Evolutionary conservation across 1,139 yeast genomes (phyloP).

Genomic region (Sugiyamaella neomexicana): DNA sequence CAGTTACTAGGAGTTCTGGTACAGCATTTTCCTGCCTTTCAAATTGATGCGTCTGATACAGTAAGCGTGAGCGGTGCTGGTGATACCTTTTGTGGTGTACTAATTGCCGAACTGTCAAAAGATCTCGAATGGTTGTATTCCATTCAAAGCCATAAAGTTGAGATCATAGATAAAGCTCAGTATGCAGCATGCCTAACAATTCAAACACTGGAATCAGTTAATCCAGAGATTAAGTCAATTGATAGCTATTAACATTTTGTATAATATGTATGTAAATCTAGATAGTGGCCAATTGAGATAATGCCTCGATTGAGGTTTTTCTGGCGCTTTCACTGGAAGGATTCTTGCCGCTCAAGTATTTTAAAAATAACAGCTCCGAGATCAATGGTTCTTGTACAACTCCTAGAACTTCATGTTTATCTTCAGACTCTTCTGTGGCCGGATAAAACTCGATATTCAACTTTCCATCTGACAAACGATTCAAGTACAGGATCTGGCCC

Average conservation of each 20-base stretch:
- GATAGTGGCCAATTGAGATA: background rate
- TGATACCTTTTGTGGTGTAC: conserved; percentile 60
- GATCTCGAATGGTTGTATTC: conserved; percentile 36
- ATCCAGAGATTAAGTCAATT: conserved; percentile 21
- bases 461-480: conserved; percentile 48
- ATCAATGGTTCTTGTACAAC: conserved; percentile 45
- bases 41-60: conserved; percentile 34
- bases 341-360: conserved; percentile 58
- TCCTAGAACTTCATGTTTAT: conserved; percentile 43
- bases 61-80: conserved; percentile 69
- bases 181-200: conserved; percentile 55
- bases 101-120: conserved; percentile 44
- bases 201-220: conserved; percentile 40
- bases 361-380: conserved; percentile 55
- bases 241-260: conserved; percentile 3
- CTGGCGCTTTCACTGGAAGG: conserved; percentile 54
- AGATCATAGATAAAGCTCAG: conserved; percentile 50
- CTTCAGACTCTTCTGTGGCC: conserved; percentile 36
- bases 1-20: conserved; percentile 53
- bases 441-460: conserved; percentile 48
- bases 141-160: conserved; percentile 32
- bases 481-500: conserved; percentile 57
- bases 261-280: background rate
- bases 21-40: conserved; percentile 55
- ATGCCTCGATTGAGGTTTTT: conserved; percentile 22